Conservation (phyloP, 257 asterid genomes). For the Ophiorrhiza pumila region DNA sequence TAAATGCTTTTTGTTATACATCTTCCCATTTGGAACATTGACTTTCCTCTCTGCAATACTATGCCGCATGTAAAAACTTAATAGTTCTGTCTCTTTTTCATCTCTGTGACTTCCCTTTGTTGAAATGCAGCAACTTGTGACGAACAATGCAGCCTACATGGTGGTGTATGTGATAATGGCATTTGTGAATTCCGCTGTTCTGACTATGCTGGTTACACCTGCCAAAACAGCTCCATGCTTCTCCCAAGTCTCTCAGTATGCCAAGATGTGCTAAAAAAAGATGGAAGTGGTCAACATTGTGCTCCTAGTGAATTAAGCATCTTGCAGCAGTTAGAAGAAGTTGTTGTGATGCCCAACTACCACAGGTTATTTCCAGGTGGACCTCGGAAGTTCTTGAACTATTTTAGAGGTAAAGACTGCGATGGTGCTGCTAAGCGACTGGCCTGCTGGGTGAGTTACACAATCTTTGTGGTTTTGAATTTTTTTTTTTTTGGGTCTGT, state of each 20-base stretch:
- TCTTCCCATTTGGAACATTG: background rate
- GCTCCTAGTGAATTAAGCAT: constrained; percentile 89
- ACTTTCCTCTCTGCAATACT: background rate
- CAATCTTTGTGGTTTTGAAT: background rate
- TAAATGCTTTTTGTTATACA: background rate
- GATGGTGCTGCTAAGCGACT: constrained; percentile 95
- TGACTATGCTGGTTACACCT: constrained; percentile 96
- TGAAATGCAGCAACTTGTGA: constrained; percentile 73
- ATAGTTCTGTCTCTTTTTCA: background rate
- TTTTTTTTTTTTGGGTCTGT: no score
- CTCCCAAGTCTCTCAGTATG: constrained; percentile 85
- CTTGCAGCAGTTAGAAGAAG: constrained; percentile 95
- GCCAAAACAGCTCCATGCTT: constrained; percentile 94
- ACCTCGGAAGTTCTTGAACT: constrained; percentile 82
- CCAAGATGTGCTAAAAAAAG: constrained; percentile 71
- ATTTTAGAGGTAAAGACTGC: constrained; percentile 84
- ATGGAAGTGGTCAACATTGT: constrained; percentile 77
- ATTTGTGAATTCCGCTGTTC: constrained; percentile 98
- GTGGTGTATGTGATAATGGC: constrained; percentile 97
- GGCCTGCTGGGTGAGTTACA: constrained; percentile 94
- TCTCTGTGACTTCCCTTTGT: constrained; percentile 16
- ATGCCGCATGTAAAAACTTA: background rate
- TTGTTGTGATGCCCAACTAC: constrained; percentile 99
- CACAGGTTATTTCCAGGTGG: constrained; percentile 91
- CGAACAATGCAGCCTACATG: constrained; percentile 98